A percentile compares a stretch with the other conserved stretches of the same genome.
Evolutionary conservation across 352 stramenopile genomes (phyloP).

Genomic region (Phytophthora agathidicida): DNA sequence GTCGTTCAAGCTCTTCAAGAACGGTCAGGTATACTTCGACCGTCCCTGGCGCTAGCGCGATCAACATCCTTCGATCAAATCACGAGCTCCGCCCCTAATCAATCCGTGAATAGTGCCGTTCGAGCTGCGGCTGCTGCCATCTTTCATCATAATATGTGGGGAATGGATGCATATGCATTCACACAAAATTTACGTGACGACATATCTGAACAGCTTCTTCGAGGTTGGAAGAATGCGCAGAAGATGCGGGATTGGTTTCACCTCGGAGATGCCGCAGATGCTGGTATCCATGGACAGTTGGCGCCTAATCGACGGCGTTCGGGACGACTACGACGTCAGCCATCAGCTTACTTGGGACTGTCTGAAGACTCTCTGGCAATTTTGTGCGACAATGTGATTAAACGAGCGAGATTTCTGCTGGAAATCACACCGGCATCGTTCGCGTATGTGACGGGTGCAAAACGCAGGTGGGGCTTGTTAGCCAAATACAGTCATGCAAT

Average conservation of each 20-base stretch:
- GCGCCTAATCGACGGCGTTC: slow-evolving; percentile 38
- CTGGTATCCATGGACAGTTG: slow-evolving; percentile 40
- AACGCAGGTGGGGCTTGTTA: slow-evolving; percentile 69
- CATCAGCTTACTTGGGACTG: slow-evolving; percentile 79
- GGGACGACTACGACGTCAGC: slow-evolving; percentile 58
- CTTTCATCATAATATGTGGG: slow-evolving; percentile 89
- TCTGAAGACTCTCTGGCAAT: slow-evolving; percentile 72
- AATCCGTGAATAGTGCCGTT: slow-evolving; percentile 63
- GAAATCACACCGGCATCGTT: slow-evolving; percentile 80
- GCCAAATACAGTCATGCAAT: slow-evolving; percentile 78
- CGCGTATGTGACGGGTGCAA: slow-evolving; percentile 72
- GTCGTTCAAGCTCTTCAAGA: slow-evolving; percentile 52
- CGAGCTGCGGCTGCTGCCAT: slow-evolving; percentile 77
- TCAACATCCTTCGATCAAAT: slow-evolving; percentile 54
- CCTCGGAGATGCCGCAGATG: slow-evolving; percentile 75
- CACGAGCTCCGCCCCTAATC: slow-evolving; percentile 37
- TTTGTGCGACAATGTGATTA: slow-evolving; percentile 77
- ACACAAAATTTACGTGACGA: slow-evolving; percentile 61
- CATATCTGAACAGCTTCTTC: slow-evolving; percentile 69
- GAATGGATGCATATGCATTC: slow-evolving; percentile 81
- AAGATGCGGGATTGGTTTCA: slow-evolving; percentile 91
- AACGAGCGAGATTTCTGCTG: slow-evolving; percentile 71
- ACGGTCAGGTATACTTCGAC: slow-evolving; percentile 23
- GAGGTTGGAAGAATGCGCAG: slow-evolving; percentile 84
- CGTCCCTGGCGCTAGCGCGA: slow-evolving; percentile 17